Conservation (phyloP, 768 basidiomycete species). For the Coprinopsis cinerea region DNA sequence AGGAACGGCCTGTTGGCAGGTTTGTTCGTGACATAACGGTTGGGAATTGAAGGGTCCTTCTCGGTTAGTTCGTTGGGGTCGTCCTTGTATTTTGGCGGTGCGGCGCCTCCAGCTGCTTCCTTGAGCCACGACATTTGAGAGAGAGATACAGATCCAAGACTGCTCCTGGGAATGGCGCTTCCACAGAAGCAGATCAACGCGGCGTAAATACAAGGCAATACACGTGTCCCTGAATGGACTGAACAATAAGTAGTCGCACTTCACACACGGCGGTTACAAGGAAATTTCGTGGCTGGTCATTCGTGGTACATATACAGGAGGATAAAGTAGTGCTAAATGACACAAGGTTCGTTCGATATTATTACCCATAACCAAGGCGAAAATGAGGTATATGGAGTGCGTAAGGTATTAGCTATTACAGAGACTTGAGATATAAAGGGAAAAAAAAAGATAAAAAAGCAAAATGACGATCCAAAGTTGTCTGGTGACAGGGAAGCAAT, state of each 20-base stretch:
- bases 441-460: conserved; percentile 15
- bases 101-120: conserved; percentile 36
- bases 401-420: conserved; percentile 12
- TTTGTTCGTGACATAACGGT: conserved; percentile 74
- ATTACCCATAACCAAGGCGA: conserved; percentile 6
- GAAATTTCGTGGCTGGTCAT: conserved; percentile 1
- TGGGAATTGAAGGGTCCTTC: conserved; percentile 56
- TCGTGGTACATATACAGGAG: conserved; percentile 11
- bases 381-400: conserved; percentile 9
- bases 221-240: background rate
- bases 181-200: background rate
- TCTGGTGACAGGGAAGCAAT: background rate
- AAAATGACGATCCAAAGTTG: conserved; percentile 11
- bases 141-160: background rate
- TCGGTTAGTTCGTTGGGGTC: conserved; percentile 35
- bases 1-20: conserved; percentile 83
- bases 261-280: background rate
- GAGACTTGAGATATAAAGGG: conserved; percentile 12
- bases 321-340: conserved; percentile 10
- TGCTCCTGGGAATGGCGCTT: background rate
- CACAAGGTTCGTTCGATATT: conserved; percentile 11
- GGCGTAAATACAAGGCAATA: background rate
- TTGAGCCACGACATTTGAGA: conserved; percentile 61
- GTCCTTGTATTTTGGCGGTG: conserved; percentile 32
- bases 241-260: no score